Percentiles rank a stretch among this genome's conserved stretches.
These are phyloP conservation scores for Backusella sp. DNA, from an alignment of 192 early-diverging fungal genomes.

Conservation along the genomic window DNA sequence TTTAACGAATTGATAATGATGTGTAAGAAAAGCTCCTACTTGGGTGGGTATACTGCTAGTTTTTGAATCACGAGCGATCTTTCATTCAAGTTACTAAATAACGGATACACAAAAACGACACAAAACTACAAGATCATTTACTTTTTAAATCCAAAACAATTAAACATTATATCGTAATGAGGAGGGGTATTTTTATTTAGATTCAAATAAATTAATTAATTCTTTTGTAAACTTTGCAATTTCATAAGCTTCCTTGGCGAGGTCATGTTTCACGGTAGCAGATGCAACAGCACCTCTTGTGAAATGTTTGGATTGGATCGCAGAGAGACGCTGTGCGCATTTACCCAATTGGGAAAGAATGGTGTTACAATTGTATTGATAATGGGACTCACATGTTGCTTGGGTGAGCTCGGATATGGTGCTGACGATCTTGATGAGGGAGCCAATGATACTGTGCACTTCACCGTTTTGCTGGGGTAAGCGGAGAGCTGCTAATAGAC, in stretches of 20 bases:
- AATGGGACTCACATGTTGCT: conserved; percentile 36
- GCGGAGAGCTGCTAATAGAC: conserved; percentile 62
- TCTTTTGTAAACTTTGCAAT: conserved; percentile 90
- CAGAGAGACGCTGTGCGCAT: neutral
- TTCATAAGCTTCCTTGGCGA: conserved; percentile 84
- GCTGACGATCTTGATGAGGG: conserved; percentile 36
- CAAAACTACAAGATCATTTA: too few species aligned
- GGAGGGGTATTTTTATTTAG: neutral
- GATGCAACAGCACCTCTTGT: conserved; percentile 39
- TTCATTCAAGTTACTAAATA: too few species aligned
- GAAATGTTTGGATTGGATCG: conserved; percentile 6
- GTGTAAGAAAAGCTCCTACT: too few species aligned
- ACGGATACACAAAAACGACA: too few species aligned
- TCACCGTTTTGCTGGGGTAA: conserved; percentile 21
- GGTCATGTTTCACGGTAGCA: conserved; percentile 76
- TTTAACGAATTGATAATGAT: too few species aligned
- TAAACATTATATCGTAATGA: neutral
- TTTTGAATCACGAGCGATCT: too few species aligned
- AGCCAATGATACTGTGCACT: conserved; percentile 39
- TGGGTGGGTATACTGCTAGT: too few species aligned
- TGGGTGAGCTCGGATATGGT: conserved; percentile 52
- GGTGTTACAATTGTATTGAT: neutral
- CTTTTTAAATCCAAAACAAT: too few species aligned
- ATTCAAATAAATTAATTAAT: conserved; percentile 66
- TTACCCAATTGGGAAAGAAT: neutral